Conservation (phyloP, 1,139 yeast genomes). For the Protomyces arabidopsidicola region DNA sequence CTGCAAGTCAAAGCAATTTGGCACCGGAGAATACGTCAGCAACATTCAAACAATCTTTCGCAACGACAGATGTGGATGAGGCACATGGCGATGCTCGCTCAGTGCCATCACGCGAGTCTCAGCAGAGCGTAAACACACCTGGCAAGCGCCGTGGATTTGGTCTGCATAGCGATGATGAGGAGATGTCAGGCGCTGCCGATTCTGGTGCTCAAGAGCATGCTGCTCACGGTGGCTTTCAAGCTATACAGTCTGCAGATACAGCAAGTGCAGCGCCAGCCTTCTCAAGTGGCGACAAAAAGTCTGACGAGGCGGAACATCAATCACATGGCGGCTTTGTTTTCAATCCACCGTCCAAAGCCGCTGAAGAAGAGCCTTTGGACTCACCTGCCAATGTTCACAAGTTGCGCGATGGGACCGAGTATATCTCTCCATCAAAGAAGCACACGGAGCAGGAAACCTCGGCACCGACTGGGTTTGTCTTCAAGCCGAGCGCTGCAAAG, state of each 20-base stretch:
- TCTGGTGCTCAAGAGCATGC: neutral
- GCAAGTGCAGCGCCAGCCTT: neutral
- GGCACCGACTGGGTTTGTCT: neutral
- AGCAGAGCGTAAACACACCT: neutral
- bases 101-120: neutral
- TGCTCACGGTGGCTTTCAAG: neutral
- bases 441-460: neutral
- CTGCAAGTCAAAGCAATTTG: neutral
- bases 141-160: neutral
- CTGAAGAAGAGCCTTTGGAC: neutral
- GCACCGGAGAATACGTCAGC: neutral
- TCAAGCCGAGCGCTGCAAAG: constrained; percentile 3
- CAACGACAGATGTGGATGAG: neutral
- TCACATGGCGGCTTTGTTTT: constrained; percentile 8
- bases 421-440: constrained; percentile 12
- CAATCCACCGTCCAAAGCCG: neutral
- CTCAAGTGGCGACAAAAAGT: neutral
- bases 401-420: constrained; percentile 23
- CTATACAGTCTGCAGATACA: neutral
- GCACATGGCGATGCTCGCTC: neutral
- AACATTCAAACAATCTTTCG: neutral
- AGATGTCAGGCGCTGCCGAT: neutral
- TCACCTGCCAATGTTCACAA: constrained; percentile 1
- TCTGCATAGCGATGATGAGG: neutral
- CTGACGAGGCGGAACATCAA: neutral